phyloP scores from a whole-genome alignment of 2,329 filamentous ascomycete genomes.

The Chalara sp. region DNA sequence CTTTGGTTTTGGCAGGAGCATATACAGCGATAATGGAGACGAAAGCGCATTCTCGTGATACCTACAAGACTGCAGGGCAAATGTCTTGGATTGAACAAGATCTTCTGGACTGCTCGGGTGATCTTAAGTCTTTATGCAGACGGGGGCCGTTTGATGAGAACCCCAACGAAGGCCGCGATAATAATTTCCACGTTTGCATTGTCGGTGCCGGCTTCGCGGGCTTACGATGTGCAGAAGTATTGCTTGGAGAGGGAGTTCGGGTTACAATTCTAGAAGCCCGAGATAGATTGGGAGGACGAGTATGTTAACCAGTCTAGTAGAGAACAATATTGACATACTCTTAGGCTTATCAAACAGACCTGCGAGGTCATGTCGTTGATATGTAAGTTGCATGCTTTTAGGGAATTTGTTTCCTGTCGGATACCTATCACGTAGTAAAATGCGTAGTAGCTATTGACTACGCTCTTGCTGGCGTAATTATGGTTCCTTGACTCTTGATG shows the following conservation, averaged over 20 bases:
- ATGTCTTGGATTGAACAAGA: background rate
- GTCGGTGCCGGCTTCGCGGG: constrained; percentile 49
- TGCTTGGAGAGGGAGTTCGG: constrained; percentile 41
- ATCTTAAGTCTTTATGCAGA: background rate
- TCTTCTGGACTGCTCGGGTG: background rate
- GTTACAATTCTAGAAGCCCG: constrained; percentile 49
- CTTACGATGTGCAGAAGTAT: constrained; percentile 44
- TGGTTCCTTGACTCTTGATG: too few species aligned
- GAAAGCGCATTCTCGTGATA: background rate
- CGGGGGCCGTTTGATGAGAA: background rate
- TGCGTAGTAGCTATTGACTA: too few species aligned
- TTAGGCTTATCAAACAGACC: background rate
- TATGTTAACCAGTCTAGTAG: constrained; percentile 20
- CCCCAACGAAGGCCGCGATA: background rate
- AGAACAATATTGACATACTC: background rate
- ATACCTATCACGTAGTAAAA: too few species aligned
- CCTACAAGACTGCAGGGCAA: background rate
- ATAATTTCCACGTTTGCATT: constrained; percentile 21
- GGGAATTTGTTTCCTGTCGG: too few species aligned
- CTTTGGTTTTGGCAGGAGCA: too few species aligned
- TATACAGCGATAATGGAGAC: background rate
- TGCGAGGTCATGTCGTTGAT: background rate
- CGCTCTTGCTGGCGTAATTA: too few species aligned
- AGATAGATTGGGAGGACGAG: constrained; percentile 45
- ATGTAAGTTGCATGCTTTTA: background rate